A percentile compares a stretch with the other conserved stretches of the same genome.
Evolutionary conservation across 139 green algal genomes (phyloP).

Genomic region (Chlorella sp.): DNA sequence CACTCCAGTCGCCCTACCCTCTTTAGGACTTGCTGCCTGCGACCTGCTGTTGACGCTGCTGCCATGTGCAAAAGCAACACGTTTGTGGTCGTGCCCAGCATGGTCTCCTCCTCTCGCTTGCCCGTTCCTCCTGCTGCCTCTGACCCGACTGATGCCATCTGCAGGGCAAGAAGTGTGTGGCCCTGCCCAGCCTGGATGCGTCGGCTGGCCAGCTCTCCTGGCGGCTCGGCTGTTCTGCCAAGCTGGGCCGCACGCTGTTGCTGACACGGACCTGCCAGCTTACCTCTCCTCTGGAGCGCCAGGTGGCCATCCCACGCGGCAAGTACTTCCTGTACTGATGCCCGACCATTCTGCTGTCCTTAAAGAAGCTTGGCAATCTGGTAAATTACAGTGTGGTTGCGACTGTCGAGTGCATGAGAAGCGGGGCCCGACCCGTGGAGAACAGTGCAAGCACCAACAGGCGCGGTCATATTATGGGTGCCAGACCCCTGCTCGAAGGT

Average conservation of each 20-base stretch:
- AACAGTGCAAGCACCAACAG: too few relatives aligned
- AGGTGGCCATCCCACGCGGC: conserved; percentile 11
- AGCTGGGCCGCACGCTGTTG: conserved; percentile 33
- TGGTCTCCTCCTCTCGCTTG: background rate
- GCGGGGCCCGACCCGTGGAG: too few relatives aligned
- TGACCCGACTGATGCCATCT: background rate
- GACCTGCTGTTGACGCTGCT: background rate
- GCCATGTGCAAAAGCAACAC: background rate
- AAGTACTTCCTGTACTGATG: too few relatives aligned
- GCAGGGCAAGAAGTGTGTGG: conserved; percentile 28
- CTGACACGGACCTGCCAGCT: conserved; percentile 34
- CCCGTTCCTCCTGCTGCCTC: background rate
- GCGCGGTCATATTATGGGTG: background rate
- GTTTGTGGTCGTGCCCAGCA: too few relatives aligned
- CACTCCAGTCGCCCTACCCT: too few relatives aligned
- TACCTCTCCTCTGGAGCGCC: conserved; percentile 37
- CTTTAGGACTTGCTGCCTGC: background rate
- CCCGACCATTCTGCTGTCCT: too few relatives aligned
- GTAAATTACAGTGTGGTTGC: too few relatives aligned
- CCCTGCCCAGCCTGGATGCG: conserved; percentile 22
- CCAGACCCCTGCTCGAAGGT: conserved; percentile 6
- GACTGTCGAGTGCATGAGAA: too few relatives aligned
- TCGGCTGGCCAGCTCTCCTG: conserved; percentile 13
- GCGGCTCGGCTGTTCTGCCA: conserved; percentile 17
- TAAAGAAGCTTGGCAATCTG: too few relatives aligned